These are phyloP conservation scores for Corchorus capsularis DNA, from an alignment of 345 rosid genomes.

Conservation along the genomic window DNA sequence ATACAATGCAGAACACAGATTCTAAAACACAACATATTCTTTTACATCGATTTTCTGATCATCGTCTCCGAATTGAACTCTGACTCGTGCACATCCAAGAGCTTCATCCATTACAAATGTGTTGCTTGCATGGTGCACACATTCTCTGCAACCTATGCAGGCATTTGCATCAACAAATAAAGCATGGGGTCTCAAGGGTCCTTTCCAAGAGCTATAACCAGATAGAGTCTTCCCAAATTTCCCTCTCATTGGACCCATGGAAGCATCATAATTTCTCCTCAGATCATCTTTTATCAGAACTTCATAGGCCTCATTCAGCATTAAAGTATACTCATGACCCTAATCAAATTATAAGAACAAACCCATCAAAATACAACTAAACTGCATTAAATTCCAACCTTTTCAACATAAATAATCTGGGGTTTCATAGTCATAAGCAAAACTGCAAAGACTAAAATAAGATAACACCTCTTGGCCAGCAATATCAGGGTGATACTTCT, in stretches of 20 bases:
- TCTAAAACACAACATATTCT: background rate
- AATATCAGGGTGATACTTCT: constrained; percentile 66
- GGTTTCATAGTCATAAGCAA: background rate
- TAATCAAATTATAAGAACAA: background rate
- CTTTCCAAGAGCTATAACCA: constrained; percentile 61
- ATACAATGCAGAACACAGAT: background rate
- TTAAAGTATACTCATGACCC: constrained; percentile 51
- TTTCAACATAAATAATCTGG: background rate
- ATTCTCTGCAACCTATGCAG: constrained; percentile 68
- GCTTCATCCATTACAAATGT: constrained; percentile 55
- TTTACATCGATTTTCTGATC: constrained; percentile 51
- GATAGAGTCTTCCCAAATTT: constrained; percentile 21
- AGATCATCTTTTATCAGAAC: constrained; percentile 46
- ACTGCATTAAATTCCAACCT: background rate
- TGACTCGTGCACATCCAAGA: constrained; percentile 56
- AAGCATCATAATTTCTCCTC: constrained; percentile 44
- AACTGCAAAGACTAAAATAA: background rate
- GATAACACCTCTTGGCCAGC: constrained; percentile 55
- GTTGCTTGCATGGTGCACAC: constrained; percentile 59
- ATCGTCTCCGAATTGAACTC: constrained; percentile 54
- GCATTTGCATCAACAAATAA: constrained; percentile 60
- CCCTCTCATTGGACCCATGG: constrained; percentile 37
- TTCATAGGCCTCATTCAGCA: constrained; percentile 57
- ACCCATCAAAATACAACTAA: constrained; percentile 1
- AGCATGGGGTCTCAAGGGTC: constrained; percentile 55